Evolutionary conservation across 2,329 filamentous ascomycete genomes (phyloP), one percentile per base, ranked within the genome.

Genomic region (Fusarium virguliforme): DNA sequence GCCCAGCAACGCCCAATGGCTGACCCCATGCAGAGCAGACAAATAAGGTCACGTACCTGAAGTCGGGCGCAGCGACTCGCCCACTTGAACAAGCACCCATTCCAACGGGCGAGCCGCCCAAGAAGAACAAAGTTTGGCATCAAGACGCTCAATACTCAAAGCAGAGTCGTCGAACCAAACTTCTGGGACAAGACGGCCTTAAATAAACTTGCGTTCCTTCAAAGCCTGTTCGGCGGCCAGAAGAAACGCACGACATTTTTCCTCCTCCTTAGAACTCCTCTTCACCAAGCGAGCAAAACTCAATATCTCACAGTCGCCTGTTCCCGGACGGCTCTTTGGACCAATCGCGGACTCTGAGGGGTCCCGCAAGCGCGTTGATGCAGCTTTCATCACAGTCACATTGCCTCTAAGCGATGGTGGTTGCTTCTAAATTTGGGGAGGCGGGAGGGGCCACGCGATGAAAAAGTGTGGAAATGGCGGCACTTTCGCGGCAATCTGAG

Each of bases 401-500:
- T 64, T 51, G 56, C 62, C 28, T 40, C 38, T 40, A 40, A 55
- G 8, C 22, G 15, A 62, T 34, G 30, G 41, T 26, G 4, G 3
- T n/a, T 64, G 62, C 46, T 64, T 13, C 62, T 64, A 64, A 64
- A 40, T 40, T 60, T 60, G 48, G 30, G 32, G 62, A 22, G 51
- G 22, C 24, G 28, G 5, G 28, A 30, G 22, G 53, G 50, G 38
- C 43, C 53, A 58, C 28, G 56, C 41, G 61, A 59, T 10, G 38
- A 40, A 40, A 40, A 18, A 40, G n/a, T 10, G 38, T 40, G 22
- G 38, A 40, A 40, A 40, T 40, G 38, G 38, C 38, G 38, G 30
- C 63, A 60, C 64, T 60, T 30, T 48, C 62, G 64, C 64, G 64
- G 64, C 48, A 66, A 63, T 38, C 24, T 59, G 48, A 55, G 64